Conservation (phyloP, 164 flowering plant species). For the Chimonanthus salicifolius region DNA sequence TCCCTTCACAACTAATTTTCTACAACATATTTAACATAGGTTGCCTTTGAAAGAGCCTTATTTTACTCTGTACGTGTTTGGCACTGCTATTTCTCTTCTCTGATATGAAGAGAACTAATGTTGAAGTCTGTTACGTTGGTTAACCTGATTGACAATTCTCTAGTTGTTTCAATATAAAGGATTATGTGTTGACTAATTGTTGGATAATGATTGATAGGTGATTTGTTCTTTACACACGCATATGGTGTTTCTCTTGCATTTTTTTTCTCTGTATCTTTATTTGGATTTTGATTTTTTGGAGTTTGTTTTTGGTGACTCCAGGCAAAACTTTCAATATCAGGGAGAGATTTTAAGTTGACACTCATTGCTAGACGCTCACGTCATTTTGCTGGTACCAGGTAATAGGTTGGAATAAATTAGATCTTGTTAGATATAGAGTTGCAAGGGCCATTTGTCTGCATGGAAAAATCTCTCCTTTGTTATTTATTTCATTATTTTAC, state of each 20-base stretch:
- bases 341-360: constrained; percentile 62
- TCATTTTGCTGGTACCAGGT: constrained; percentile 98
- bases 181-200: not conserved
- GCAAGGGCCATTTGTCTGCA: not conserved
- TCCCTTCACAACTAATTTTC: too few species aligned
- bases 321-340: constrained; percentile 63
- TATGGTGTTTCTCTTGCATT: not conserved
- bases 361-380: constrained; percentile 98
- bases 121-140: not conserved
- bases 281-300: not conserved
- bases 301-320: constrained; percentile 28
- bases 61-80: too few species aligned
- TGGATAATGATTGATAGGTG: constrained; percentile 3
- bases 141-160: not conserved
- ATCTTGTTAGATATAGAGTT: not conserved
- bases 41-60: too few species aligned
- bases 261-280: not conserved
- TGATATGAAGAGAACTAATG: too few species aligned
- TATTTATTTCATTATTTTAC: too few species aligned
- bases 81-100: too few species aligned
- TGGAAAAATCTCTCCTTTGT: too few species aligned
- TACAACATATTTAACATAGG: too few species aligned
- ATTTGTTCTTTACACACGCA: not conserved
- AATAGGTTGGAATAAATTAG: constrained; percentile 18
- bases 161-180: not conserved